Evolutionary conservation across 768 basidiomycete species (phyloP), one percentile per base, ranked within the genome.

Genomic region (Auricularia sp.): DNA sequence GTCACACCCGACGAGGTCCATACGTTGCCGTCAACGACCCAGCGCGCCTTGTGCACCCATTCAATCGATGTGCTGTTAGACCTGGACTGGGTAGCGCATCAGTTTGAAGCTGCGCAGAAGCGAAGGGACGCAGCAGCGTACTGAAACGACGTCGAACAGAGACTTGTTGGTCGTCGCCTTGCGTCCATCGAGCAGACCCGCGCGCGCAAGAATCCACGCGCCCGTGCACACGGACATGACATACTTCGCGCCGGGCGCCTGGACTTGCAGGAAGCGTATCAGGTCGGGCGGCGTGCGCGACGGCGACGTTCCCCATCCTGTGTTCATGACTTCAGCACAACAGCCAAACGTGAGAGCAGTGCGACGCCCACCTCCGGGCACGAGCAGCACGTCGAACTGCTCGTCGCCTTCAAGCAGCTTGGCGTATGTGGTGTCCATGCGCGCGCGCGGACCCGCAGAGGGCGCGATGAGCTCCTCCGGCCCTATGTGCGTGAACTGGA

Each of bases 1-100:
- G 74, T 77, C 33, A 82, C 76, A 0, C 81, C 81, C 0, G 80
- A 80, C 6, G 78, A 77, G 3, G 79, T 78, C 79, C 80, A 82
- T n/a, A 81, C 71, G 65, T 82, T 81, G 8, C 77, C 80, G 68
- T 80, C 78, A 1, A 74, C 75, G 0, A 81, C 79, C 81, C 80
- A 83, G 18, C 81, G 73, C 10, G 81, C 81, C 43, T 74, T 74
- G 0, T 75, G 62, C 29, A 80, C 72, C 80, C 81, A 82, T 2
- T 74, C 66, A 4, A 81, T 78, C 60, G 76, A 70, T 2, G 73
- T 70, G n/a, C 64, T 63, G n/a, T 53, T 65, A 29, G 29, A 29
- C 29, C 29, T 11, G 72, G 69, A 14, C 64, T 68, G 64, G 69
- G 44, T n/a, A n/a, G 44, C 12, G 18, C 33, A 44, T 36, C 21